Percentiles rank a stretch among this genome's conserved stretches.
Conservation (phyloP, 2,329 filamentous ascomycete species). For the Chalara sp. region DNA sequence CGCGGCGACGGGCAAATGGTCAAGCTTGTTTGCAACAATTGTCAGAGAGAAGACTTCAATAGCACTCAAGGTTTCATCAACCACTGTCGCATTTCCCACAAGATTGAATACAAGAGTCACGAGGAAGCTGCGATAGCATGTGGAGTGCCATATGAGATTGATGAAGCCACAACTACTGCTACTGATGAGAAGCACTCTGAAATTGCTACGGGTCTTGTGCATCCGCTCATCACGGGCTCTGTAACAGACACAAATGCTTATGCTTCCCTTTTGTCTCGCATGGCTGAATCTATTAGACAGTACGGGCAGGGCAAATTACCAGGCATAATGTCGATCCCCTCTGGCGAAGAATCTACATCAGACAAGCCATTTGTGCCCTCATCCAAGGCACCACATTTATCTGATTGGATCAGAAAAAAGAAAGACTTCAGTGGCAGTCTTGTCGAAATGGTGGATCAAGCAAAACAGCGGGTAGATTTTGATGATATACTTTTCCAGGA, state of each 20-base stretch:
- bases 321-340: constrained; percentile 39
- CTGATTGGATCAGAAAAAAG: constrained; percentile 51
- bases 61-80: constrained; percentile 99
- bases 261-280: constrained; percentile 42
- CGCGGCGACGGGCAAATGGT: constrained; percentile 75
- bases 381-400: constrained; percentile 58
- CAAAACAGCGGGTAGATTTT: constrained; percentile 45
- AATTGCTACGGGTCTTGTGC: constrained; percentile 43
- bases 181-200: constrained; percentile 33
- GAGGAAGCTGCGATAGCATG: constrained; percentile 87
- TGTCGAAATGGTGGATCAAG: constrained; percentile 54
- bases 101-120: constrained; percentile 89
- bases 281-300: constrained; percentile 45
- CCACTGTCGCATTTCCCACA: constrained; percentile 94
- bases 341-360: constrained; percentile 19
- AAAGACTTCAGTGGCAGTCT: constrained; percentile 56
- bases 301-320: constrained; percentile 46
- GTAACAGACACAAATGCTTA: constrained; percentile 47
- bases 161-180: constrained; percentile 46
- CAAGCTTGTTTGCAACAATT: constrained; percentile 85
- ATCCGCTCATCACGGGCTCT: constrained; percentile 54
- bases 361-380: constrained; percentile 30
- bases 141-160: constrained; percentile 72
- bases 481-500: constrained; percentile 43
- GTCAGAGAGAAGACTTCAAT: constrained; percentile 83